Percentiles rank a stretch among this genome's conserved stretches.
Conservation (phyloP, 2,329 filamentous ascomycete species). For the Balansia obtecta region DNA sequence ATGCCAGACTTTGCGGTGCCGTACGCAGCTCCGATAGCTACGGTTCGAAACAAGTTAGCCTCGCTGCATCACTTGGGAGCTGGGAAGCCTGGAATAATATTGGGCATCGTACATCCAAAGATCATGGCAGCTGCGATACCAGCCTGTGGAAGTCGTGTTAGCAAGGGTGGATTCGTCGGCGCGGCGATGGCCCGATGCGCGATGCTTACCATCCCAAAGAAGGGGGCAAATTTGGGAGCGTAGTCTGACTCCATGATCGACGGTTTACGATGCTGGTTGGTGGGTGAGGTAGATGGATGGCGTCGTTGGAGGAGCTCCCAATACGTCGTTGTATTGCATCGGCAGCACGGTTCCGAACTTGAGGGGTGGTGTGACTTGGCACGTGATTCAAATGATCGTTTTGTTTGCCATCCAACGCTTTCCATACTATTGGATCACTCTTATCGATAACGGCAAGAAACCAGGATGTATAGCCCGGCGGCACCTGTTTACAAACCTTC, state of each 20-base stretch:
- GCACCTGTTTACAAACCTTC: no score
- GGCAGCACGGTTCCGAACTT: slow-evolving; percentile 1
- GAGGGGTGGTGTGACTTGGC: slow-evolving; percentile 1
- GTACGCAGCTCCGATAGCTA: slow-evolving; percentile 64
- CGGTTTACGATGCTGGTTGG: slow-evolving; percentile 1
- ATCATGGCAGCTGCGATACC: slow-evolving; percentile 75
- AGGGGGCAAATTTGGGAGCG: slow-evolving; percentile 72
- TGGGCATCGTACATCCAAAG: slow-evolving; percentile 55
- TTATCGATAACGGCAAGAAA: no score
- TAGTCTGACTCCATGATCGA: slow-evolving; percentile 45
- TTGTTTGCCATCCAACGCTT: not conserved
- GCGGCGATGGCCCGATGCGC: slow-evolving; percentile 6
- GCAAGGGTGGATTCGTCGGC: slow-evolving; percentile 13
- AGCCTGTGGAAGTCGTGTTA: slow-evolving; percentile 33
- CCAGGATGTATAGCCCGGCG: no score
- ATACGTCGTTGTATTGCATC: not conserved
- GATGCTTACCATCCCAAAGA: slow-evolving; percentile 69
- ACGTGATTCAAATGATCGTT: slow-evolving; percentile 2
- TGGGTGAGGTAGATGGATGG: not conserved
- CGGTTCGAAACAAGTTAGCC: slow-evolving; percentile 6
- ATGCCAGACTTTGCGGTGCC: slow-evolving; percentile 83
- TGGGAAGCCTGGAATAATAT: not conserved
- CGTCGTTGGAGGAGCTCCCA: slow-evolving; percentile 1
- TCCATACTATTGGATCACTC: no score
- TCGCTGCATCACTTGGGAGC: not conserved